Conservation (phyloP, 225 moss, liverwort and hornwort species). For the Physcomitrellopsis africana region DNA sequence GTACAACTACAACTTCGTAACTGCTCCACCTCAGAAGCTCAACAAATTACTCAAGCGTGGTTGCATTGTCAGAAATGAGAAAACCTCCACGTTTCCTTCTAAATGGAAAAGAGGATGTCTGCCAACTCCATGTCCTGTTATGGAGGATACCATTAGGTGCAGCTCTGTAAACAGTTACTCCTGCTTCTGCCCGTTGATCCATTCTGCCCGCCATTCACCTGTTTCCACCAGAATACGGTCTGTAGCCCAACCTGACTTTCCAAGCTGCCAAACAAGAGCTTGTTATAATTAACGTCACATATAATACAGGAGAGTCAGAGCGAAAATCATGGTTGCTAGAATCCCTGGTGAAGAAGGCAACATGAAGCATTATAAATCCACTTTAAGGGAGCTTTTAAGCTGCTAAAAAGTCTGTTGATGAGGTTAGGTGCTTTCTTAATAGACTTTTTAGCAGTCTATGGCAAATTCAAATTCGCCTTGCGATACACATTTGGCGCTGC, state of each 20-base stretch:
- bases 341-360: too few relatives aligned
- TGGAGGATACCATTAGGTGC: not conserved
- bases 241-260: constrained; percentile 71
- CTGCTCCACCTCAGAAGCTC: not conserved
- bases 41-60: not conserved
- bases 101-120: not conserved
- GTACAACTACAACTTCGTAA: not conserved
- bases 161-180: constrained; percentile 27
- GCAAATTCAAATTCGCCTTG: too few relatives aligned
- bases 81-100: not conserved
- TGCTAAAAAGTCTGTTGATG: too few relatives aligned
- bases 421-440: too few relatives aligned
- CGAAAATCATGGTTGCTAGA: too few relatives aligned
- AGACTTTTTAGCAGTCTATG: too few relatives aligned
- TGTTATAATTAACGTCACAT: constrained; percentile 6
- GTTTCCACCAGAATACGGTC: constrained; percentile 75
- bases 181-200: constrained; percentile 49
- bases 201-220: constrained; percentile 95
- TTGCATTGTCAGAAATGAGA: constrained; percentile 7
- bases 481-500: too few relatives aligned
- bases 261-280: constrained; percentile 60
- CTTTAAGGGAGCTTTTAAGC: too few relatives aligned
- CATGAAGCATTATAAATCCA: too few relatives aligned
- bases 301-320: not conserved
- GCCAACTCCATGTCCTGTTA: not conserved